Evolutionary conservation across 2,329 filamentous ascomycete genomes (phyloP).

Genomic region (Leptosphaerulina australis): DNA sequence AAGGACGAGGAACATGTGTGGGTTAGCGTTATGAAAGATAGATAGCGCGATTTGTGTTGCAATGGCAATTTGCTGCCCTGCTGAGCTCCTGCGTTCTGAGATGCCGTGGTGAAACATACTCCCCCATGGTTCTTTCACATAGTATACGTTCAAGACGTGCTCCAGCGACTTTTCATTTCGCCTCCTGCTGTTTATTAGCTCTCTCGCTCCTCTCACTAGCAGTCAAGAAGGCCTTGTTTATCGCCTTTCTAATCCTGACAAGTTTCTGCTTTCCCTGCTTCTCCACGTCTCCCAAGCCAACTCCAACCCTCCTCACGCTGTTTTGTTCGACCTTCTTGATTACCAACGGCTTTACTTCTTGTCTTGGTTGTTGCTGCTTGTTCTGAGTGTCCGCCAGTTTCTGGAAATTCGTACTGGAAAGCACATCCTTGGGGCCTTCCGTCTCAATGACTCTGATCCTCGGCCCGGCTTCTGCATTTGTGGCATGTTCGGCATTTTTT

Average conservation of each 20-base stretch:
- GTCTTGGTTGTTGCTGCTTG: background rate
- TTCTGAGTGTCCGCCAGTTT: background rate
- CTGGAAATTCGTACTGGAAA: background rate
- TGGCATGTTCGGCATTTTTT: too few relatives aligned
- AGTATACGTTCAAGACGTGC: too few relatives aligned
- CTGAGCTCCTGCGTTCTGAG: too few relatives aligned
- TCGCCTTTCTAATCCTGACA: background rate
- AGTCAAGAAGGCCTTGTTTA: background rate
- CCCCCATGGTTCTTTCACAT: too few relatives aligned
- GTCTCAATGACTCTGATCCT: background rate
- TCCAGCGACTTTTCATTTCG: too few relatives aligned
- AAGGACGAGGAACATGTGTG: background rate
- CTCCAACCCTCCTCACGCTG: background rate
- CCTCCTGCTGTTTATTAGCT: too few relatives aligned
- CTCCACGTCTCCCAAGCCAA: background rate
- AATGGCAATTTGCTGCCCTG: too few relatives aligned
- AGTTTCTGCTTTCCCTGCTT: background rate
- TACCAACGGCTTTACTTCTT: background rate
- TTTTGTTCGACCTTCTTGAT: background rate
- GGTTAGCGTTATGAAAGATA: too few relatives aligned
- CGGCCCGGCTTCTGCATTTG: background rate
- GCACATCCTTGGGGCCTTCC: background rate
- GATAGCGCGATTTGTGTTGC: too few relatives aligned
- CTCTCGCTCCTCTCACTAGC: too few relatives aligned
- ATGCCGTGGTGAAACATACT: too few relatives aligned